Conservation (phyloP, 306 rosid genomes). For the Citrullus mucosospermus region DNA sequence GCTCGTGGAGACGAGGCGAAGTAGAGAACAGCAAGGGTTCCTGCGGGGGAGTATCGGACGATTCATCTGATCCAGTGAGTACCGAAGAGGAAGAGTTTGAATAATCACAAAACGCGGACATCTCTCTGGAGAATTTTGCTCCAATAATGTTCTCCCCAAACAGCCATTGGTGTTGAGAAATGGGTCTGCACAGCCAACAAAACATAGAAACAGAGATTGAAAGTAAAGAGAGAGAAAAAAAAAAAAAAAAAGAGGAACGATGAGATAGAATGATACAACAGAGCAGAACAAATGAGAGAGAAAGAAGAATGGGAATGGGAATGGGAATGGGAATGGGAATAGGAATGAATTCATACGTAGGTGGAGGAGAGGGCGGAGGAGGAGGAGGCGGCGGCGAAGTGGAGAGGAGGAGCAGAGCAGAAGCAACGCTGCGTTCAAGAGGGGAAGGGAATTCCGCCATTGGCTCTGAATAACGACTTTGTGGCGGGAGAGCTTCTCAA, state of each 20-base stretch:
- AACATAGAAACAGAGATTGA: conserved; percentile 10
- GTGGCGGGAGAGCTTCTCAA: conserved; percentile 38
- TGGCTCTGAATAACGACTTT: conserved; percentile 9
- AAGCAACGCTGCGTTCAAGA: conserved; percentile 51
- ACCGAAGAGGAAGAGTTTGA: conserved; percentile 35
- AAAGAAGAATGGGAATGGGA: neutral
- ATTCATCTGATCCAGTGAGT: conserved; percentile 24
- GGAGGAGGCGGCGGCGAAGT: conserved; percentile 19
- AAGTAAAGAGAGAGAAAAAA: neutral
- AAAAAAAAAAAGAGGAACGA: neutral
- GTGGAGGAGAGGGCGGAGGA: conserved; percentile 10
- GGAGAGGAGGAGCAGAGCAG: conserved; percentile 69
- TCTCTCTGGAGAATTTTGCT: conserved; percentile 14
- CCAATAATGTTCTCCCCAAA: conserved; percentile 14
- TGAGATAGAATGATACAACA: neutral
- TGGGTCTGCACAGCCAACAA: conserved; percentile 22
- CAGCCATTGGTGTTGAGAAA: conserved; percentile 8
- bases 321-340: neutral
- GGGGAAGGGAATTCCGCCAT: conserved; percentile 50
- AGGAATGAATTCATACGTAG: conserved; percentile 15
- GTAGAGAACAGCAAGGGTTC: conserved; percentile 23
- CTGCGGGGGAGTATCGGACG: conserved; percentile 22
- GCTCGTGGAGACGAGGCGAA: conserved; percentile 24
- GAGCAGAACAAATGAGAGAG: neutral
- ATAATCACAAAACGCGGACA: conserved; percentile 13